These are phyloP conservation scores for Yamagishiella unicocca DNA, from an alignment of 139 green algal genomes.

Conservation along the genomic window DNA sequence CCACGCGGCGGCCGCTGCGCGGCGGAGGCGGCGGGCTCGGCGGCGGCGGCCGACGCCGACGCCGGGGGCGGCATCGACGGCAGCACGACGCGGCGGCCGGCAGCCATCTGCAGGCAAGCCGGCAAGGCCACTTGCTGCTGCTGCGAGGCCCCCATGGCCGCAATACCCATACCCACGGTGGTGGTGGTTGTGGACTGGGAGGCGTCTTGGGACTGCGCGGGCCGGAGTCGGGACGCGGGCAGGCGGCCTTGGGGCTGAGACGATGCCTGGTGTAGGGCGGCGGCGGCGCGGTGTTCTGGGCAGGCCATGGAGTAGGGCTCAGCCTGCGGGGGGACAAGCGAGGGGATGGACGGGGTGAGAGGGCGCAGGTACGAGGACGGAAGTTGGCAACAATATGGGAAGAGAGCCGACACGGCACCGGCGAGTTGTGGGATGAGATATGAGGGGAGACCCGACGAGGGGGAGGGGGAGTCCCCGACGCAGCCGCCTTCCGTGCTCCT, in stretches of 20 bases:
- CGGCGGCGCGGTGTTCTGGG: conserved; percentile 24
- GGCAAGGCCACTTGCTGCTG: conserved; percentile 21
- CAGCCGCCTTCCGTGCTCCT: no score
- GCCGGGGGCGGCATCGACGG: background rate
- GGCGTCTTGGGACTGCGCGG: background rate
- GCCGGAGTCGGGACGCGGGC: background rate
- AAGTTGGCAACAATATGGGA: no score
- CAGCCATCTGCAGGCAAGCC: conserved; percentile 3
- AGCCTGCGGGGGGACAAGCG: conserved; percentile 34
- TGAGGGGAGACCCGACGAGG: no score
- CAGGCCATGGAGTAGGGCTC: conserved; percentile 59
- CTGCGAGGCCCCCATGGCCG: conserved; percentile 2
- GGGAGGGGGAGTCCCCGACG: no score
- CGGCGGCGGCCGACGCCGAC: no score
- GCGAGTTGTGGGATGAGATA: no score
- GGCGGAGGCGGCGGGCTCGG: no score
- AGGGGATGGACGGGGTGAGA: background rate
- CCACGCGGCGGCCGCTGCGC: no score
- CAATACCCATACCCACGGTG: no score
- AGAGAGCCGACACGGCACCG: no score
- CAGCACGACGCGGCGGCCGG: conserved; percentile 1
- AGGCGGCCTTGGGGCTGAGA: background rate
- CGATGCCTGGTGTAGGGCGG: background rate
- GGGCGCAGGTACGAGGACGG: no score
- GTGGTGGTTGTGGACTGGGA: background rate